Percentiles rank a stretch among this genome's conserved stretches.
Evolutionary conservation across 805 yeast genomes (phyloP).

Genomic region (Cyberlindnera suaveolens): DNA sequence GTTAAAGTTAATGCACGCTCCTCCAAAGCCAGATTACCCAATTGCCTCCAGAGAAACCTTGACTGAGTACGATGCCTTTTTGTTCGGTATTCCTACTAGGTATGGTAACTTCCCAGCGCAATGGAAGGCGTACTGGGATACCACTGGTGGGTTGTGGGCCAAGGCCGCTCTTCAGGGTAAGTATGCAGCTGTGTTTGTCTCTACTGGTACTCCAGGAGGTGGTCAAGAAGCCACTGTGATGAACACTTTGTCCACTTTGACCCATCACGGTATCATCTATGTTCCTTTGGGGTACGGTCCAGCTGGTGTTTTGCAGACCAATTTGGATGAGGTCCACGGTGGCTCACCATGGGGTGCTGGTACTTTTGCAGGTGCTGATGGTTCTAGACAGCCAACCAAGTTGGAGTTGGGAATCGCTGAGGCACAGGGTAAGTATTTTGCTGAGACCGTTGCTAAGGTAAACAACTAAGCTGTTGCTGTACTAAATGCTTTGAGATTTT

Average conservation of each 20-base stretch:
- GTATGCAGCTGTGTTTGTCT: constrained; percentile 60
- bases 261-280: constrained; percentile 68
- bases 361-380: constrained; percentile 63
- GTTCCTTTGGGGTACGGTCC: constrained; percentile 67
- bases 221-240: constrained; percentile 67
- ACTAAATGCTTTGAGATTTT: too few species aligned
- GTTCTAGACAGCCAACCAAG: constrained; percentile 56
- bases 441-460: constrained; percentile 5
- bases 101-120: constrained; percentile 70
- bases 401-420: constrained; percentile 57
- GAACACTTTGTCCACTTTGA: constrained; percentile 47
- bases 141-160: constrained; percentile 71
- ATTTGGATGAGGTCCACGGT: constrained; percentile 62
- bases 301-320: constrained; percentile 45
- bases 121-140: constrained; percentile 66
- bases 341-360: constrained; percentile 86
- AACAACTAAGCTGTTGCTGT: not conserved
- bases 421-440: constrained; percentile 46
- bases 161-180: constrained; percentile 60
- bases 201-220: constrained; percentile 62
- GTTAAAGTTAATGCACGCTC: constrained; percentile 57
- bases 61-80: constrained; percentile 55
- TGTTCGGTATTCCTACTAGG: constrained; percentile 75
- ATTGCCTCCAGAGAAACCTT: constrained; percentile 50
- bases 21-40: constrained; percentile 49